A percentile compares a stretch with the other conserved stretches of the same genome.
Conservation (phyloP, 1,139 yeast genomes). For the Pichia sp. region DNA sequence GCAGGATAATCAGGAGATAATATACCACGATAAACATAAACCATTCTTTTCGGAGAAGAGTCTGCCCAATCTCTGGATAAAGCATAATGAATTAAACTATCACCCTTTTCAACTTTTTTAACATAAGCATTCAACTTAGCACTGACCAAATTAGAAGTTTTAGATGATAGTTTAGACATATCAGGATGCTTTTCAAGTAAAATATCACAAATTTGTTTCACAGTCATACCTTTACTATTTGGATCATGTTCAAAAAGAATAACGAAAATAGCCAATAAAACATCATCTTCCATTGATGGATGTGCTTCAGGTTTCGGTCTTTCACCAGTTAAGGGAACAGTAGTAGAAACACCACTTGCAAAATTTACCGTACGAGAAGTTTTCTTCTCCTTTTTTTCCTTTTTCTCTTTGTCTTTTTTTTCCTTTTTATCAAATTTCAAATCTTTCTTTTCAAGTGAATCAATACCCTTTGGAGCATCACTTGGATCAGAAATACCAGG, state of each 20-base stretch:
- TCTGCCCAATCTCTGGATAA: constrained; percentile 84
- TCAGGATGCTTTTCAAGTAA: constrained; percentile 69
- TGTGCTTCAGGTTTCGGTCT: constrained; percentile 66
- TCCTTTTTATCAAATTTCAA: constrained; percentile 11
- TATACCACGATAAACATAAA: constrained; percentile 74
- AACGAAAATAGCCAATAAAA: constrained; percentile 64
- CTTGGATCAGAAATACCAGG: constrained; percentile 1
- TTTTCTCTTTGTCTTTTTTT: constrained; percentile 19
- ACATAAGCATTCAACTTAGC: constrained; percentile 82
- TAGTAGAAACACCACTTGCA: constrained; percentile 69
- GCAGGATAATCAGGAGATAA: constrained; percentile 65
- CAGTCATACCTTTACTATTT: constrained; percentile 73
- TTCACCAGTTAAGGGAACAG: constrained; percentile 76
- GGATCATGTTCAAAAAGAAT: constrained; percentile 64
- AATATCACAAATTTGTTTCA: constrained; percentile 74
- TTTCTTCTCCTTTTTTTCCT: constrained; percentile 25
- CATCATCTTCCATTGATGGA: constrained; percentile 68
- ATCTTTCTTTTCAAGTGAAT: constrained; percentile 3
- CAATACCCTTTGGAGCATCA: constrained; percentile 3
- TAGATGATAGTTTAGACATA: constrained; percentile 71
- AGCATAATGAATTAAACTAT: constrained; percentile 62
- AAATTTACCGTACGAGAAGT: constrained; percentile 36
- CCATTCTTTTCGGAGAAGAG: constrained; percentile 83
- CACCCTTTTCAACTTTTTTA: constrained; percentile 75
- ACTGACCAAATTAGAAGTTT: constrained; percentile 73